phyloP scores from a whole-genome alignment of 129 eudicot species.

The Arctium minus region DNA sequence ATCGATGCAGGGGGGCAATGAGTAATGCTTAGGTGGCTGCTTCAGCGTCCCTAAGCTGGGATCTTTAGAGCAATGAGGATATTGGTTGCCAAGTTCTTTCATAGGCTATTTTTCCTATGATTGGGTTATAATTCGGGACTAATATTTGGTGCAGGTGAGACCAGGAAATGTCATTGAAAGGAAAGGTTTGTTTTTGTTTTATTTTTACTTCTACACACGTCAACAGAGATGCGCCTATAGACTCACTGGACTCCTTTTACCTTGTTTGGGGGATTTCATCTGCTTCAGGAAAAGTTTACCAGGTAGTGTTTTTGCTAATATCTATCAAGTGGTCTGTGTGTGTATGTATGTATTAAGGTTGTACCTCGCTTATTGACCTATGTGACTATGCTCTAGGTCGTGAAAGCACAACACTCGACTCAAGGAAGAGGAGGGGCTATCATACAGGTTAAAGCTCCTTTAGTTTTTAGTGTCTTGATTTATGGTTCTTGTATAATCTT shows the following conservation, averaged over 20 bases:
- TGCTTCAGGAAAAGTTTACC: constrained; percentile 68
- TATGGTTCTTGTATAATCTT: background rate
- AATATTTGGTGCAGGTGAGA: constrained; percentile 59
- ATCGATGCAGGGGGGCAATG: background rate
- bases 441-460: constrained; percentile 58
- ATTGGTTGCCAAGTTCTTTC: background rate
- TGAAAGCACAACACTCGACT: constrained; percentile 75
- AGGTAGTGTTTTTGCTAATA: constrained; percentile 43
- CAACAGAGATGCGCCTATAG: background rate
- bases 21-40: background rate
- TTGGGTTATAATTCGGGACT: background rate
- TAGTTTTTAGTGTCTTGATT: background rate
- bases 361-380: background rate
- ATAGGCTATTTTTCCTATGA: background rate
- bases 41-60: background rate
- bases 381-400: constrained; percentile 43
- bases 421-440: constrained; percentile 96
- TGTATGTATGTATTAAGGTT: background rate
- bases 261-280: constrained; percentile 10
- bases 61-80: background rate
- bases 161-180: constrained; percentile 84
- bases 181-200: constrained; percentile 52
- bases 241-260: constrained; percentile 20
- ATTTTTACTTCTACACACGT: constrained; percentile 3
- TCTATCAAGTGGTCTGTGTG: background rate